phyloP scores from a whole-genome alignment of 768 basidiomycete species.

The Tylopilus rubrobrunneus region DNA sequence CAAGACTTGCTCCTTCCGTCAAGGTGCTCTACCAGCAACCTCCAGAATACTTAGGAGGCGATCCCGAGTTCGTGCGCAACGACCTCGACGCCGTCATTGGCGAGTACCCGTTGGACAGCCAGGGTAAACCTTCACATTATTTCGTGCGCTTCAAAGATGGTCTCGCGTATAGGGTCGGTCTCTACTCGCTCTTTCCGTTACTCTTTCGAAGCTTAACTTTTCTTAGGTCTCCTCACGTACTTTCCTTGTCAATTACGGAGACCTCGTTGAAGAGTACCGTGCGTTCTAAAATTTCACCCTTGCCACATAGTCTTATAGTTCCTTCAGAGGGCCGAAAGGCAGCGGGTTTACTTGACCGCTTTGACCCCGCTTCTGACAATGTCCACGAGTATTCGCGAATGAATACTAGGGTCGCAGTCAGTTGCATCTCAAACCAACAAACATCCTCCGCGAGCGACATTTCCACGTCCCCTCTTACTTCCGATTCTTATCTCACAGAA shows the following conservation, averaged over 20 bases:
- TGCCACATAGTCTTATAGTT: constrained; percentile 7
- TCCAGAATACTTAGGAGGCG: constrained; percentile 32
- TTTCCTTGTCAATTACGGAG: constrained; percentile 38
- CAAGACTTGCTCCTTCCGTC: constrained; percentile 34
- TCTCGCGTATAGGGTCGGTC: constrained; percentile 53
- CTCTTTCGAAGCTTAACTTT: constrained; percentile 1
- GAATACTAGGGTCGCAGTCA: constrained; percentile 28
- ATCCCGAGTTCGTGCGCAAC: constrained; percentile 28
- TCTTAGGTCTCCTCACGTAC: constrained; percentile 40
- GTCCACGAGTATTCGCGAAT: constrained; percentile 61
- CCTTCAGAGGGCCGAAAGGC: constrained; percentile 43
- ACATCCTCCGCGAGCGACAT: constrained; percentile 12
- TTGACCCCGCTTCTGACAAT: constrained; percentile 54
- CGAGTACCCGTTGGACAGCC: constrained; percentile 37
- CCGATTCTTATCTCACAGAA: constrained; percentile 26
- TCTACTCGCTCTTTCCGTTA: not conserved
- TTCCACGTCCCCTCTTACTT: constrained; percentile 1
- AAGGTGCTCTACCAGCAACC: constrained; percentile 41
- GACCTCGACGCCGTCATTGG: constrained; percentile 53
- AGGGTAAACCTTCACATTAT: constrained; percentile 44
- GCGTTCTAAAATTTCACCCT: constrained; percentile 20
- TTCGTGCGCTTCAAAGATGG: constrained; percentile 58
- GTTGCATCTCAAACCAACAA: not conserved
- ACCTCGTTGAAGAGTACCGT: constrained; percentile 57
- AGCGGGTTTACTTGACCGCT: constrained; percentile 41